Percentiles rank a stretch among this genome's conserved stretches.
These are phyloP conservation scores for Annona cherimola DNA, from an alignment of 164 flowering plant genomes.

Conservation along the genomic window DNA sequence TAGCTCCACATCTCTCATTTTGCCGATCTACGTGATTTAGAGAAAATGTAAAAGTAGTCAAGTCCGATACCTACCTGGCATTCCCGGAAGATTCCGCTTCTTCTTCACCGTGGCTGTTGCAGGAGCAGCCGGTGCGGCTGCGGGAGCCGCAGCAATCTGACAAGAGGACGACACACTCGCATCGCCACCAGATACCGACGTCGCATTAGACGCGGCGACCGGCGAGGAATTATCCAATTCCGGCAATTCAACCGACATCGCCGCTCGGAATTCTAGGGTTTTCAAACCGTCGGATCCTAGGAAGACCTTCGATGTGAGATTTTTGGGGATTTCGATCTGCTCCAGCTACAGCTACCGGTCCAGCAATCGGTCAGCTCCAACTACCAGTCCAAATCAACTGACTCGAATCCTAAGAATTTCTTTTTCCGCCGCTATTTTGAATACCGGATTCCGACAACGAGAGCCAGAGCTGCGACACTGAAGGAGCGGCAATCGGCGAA, in stretches of 20 bases:
- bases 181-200: constrained; percentile 45
- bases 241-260: constrained; percentile 9
- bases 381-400: constrained; percentile 9
- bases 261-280: not conserved
- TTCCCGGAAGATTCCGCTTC: constrained; percentile 78
- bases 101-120: constrained; percentile 34
- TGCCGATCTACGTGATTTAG: not conserved
- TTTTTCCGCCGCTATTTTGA: not conserved
- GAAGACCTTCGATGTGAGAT: not conserved
- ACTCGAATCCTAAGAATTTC: not conserved
- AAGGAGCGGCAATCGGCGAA: not conserved
- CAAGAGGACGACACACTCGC: constrained; percentile 28
- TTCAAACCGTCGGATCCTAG: not conserved
- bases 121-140: constrained; percentile 11
- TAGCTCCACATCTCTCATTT: not conserved
- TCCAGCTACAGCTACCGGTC: not conserved
- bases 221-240: constrained; percentile 36
- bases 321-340: not conserved
- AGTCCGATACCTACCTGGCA: constrained; percentile 47
- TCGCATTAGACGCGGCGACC: constrained; percentile 26
- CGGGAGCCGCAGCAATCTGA: constrained; percentile 3
- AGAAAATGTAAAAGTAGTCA: not conserved
- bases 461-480: not conserved
- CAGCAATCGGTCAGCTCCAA: not conserved
- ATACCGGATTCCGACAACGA: not conserved